phyloP scores from a whole-genome alignment of 352 stramenopile genomes.

The Saprolegnia diclina region DNA sequence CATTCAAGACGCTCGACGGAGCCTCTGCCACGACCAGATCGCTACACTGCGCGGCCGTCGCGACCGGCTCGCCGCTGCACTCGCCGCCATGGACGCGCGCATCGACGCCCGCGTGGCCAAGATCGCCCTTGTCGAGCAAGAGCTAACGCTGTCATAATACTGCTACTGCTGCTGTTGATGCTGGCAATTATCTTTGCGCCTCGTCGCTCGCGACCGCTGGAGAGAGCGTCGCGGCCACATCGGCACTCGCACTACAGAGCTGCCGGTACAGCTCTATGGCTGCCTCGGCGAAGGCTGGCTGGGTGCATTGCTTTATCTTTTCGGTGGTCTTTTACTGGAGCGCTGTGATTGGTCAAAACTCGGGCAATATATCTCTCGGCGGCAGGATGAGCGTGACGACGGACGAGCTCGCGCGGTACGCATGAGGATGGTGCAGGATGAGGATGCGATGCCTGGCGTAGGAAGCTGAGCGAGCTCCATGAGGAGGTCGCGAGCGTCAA shows the following conservation, averaged over 20 bases:
- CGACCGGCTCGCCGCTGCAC: neutral
- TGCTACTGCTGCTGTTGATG: neutral
- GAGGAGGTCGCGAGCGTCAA: constrained; percentile 17
- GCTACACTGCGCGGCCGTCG: neutral
- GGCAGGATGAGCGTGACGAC: constrained; percentile 17
- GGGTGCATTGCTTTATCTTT: no score
- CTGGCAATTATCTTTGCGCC: neutral
- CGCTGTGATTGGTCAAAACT: neutral
- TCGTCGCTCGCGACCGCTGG: neutral
- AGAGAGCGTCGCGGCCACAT: no score
- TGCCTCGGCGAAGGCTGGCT: no score
- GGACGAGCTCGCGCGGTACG: constrained; percentile 6
- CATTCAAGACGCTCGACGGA: neutral
- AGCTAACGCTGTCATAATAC: neutral
- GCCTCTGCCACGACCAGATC: neutral
- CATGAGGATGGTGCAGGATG: neutral
- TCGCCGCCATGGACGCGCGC: neutral
- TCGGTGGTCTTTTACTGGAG: neutral
- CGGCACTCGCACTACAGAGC: no score
- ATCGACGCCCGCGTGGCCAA: neutral
- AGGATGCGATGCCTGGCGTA: neutral
- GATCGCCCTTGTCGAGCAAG: neutral
- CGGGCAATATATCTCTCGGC: neutral
- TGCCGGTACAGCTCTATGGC: no score
- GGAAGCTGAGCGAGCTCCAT: constrained; percentile 17